A percentile compares a stretch with the other conserved stretches of the same genome.
Evolutionary conservation across 805 yeast genomes (phyloP).

Genomic region (Saccharomycopsis javanensis): DNA sequence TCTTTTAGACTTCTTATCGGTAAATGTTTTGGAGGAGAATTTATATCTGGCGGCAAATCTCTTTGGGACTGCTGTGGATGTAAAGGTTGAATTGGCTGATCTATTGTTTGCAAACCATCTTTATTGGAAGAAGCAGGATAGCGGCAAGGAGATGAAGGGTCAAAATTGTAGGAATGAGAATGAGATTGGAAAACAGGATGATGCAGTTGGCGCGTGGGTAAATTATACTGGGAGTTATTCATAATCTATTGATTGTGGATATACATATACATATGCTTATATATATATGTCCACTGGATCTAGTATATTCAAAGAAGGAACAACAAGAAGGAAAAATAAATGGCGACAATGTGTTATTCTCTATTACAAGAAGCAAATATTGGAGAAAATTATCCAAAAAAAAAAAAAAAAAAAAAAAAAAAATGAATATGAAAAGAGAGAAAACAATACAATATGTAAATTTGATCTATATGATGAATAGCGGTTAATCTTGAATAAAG

Average conservation of each 20-base stretch:
- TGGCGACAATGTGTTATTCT: too few species aligned
- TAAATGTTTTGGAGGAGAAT: slow-evolving; percentile 31
- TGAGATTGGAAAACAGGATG: not conserved
- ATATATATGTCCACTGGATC: too few species aligned
- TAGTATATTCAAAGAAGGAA: too few species aligned
- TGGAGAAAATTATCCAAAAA: not conserved
- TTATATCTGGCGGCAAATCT: slow-evolving; percentile 29
- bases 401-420: too few species aligned
- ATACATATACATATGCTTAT: too few species aligned
- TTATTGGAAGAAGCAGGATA: not conserved
- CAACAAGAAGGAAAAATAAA: too few species aligned
- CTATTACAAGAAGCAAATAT: not conserved
- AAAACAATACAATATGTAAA: too few species aligned
- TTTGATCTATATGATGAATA: not conserved
- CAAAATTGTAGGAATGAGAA: not conserved
- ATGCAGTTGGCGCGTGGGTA: not conserved
- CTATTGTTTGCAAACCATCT: not conserved
- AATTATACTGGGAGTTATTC: not conserved
- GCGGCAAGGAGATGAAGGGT: not conserved
- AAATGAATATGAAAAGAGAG: too few species aligned
- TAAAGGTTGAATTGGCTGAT: not conserved
- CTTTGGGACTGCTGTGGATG: not conserved
- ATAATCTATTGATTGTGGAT: not conserved
- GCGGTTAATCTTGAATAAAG: not conserved
- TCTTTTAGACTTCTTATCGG: slow-evolving; percentile 35